Evolutionary conservation across 2,329 filamentous ascomycete species (phyloP).

Genomic region (Monilinia vaccinii-corymbosi): DNA sequence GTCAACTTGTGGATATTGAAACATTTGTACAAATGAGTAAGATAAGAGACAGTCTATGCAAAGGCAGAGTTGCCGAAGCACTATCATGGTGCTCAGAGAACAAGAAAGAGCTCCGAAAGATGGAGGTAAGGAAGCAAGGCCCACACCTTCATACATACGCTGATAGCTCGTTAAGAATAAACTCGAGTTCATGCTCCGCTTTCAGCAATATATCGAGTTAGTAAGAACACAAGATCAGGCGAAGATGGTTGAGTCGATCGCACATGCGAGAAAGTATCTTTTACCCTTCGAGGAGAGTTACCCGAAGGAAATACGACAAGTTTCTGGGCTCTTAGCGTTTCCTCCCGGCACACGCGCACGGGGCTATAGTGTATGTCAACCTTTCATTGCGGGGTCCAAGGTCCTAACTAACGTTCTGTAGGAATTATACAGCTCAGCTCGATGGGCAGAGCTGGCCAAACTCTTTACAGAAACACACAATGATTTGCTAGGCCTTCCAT

Average conservation of each 20-base stretch:
- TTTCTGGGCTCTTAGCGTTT: constrained; percentile 74
- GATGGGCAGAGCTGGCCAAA: constrained; percentile 69
- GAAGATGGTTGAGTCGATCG: constrained; percentile 67
- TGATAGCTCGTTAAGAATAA: constrained; percentile 46
- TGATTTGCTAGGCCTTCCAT: constrained; percentile 71
- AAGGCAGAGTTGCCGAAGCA: constrained; percentile 66
- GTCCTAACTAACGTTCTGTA: constrained; percentile 27
- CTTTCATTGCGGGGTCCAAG: background rate
- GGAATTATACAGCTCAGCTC: constrained; percentile 62
- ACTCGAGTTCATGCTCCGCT: constrained; percentile 84
- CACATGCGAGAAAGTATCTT: constrained; percentile 76
- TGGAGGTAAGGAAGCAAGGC: constrained; percentile 49
- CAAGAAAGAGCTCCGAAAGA: constrained; percentile 83
- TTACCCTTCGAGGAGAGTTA: constrained; percentile 60
- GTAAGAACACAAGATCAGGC: constrained; percentile 55
- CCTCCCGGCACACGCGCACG: constrained; percentile 49
- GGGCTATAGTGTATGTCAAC: constrained; percentile 37
- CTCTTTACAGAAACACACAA: constrained; percentile 84
- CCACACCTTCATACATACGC: background rate
- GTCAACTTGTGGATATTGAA: constrained; percentile 76
- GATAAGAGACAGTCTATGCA: constrained; percentile 64
- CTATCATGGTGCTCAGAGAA: constrained; percentile 89
- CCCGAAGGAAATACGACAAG: constrained; percentile 58
- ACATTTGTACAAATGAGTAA: constrained; percentile 76
- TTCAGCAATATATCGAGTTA: constrained; percentile 93